These are phyloP conservation scores for Otatea glauca DNA, from an alignment of 176 grass and related monocot species.

Conservation along the genomic window DNA sequence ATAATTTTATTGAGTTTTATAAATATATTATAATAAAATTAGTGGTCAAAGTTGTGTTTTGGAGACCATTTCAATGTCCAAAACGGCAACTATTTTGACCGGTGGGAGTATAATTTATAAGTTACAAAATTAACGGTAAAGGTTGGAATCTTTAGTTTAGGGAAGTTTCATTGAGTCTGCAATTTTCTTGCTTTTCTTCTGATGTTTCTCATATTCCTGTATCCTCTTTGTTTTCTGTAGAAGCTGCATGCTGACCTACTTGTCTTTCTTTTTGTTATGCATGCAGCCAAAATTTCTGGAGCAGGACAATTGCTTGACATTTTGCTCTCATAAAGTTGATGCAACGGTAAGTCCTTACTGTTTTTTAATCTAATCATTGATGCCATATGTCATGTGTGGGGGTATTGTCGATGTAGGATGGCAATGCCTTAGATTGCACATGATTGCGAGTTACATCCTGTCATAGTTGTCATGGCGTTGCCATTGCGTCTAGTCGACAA, in stretches of 20 bases:
- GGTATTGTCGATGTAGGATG: conserved; percentile 13
- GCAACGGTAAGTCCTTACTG: conserved; percentile 53
- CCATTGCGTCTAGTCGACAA: too few species aligned
- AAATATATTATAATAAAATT: too few species aligned
- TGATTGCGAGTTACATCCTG: background rate
- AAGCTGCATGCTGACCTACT: conserved; percentile 13
- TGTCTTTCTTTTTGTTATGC: conserved; percentile 42
- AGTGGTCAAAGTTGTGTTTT: too few species aligned
- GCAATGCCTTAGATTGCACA: conserved; percentile 6
- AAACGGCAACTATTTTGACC: too few species aligned
- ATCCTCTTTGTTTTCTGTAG: conserved; percentile 25
- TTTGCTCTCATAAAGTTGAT: conserved; percentile 82
- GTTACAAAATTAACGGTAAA: background rate
- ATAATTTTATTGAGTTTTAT: too few species aligned
- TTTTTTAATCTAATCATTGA: conserved; percentile 21
- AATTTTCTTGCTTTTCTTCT: conserved; percentile 32
- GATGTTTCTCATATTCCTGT: conserved; percentile 1
- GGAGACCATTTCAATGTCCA: too few species aligned
- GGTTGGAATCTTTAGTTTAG: conserved; percentile 6
- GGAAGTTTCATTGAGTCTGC: conserved; percentile 18
- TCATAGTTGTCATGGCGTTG: too few species aligned
- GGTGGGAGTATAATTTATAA: background rate
- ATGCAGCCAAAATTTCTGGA: conserved; percentile 78
- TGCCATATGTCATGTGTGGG: conserved; percentile 12
- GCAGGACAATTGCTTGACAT: conserved; percentile 74